These are phyloP conservation scores for Hypoxylon crocopeplum DNA, from an alignment of 495 filamentous ascomycete genomes.

Conservation along the genomic window DNA sequence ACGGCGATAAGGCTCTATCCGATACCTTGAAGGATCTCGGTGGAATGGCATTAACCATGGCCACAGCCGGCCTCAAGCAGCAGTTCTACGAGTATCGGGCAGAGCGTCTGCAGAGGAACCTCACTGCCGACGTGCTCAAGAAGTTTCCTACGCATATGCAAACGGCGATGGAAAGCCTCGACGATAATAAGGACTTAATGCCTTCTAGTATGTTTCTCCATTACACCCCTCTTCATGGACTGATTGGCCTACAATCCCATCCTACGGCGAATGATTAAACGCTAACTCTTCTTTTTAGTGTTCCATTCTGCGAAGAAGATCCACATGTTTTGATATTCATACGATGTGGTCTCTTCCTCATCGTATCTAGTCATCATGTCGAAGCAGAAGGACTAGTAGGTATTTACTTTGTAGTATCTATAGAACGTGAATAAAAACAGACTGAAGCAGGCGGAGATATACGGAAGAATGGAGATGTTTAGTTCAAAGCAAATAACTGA, in stretches of 20 bases:
- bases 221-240: conserved; percentile 8
- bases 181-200: conserved; percentile 48
- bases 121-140: conserved; percentile 45
- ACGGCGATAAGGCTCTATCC: conserved; percentile 5
- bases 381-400: no score
- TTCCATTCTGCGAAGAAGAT: conserved; percentile 42
- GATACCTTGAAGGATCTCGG: conserved; percentile 33
- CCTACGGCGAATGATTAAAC: neutral
- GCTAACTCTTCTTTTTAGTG: conserved; percentile 16
- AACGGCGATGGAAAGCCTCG: conserved; percentile 45
- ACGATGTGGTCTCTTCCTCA: no score
- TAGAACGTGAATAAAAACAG: no score
- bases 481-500: no score
- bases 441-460: no score
- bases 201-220: conserved; percentile 39
- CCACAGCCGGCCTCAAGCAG: conserved; percentile 38
- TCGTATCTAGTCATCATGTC: no score
- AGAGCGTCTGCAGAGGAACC: conserved; percentile 39
- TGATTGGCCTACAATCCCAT: neutral
- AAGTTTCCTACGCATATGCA: conserved; percentile 42
- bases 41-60: conserved; percentile 32
- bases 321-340: conserved; percentile 41
- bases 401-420: no score
- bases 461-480: no score
- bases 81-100: conserved; percentile 43